These are phyloP conservation scores for Phytophthora pluvialis DNA, from an alignment of 352 stramenopile species.

Conservation along the genomic window DNA sequence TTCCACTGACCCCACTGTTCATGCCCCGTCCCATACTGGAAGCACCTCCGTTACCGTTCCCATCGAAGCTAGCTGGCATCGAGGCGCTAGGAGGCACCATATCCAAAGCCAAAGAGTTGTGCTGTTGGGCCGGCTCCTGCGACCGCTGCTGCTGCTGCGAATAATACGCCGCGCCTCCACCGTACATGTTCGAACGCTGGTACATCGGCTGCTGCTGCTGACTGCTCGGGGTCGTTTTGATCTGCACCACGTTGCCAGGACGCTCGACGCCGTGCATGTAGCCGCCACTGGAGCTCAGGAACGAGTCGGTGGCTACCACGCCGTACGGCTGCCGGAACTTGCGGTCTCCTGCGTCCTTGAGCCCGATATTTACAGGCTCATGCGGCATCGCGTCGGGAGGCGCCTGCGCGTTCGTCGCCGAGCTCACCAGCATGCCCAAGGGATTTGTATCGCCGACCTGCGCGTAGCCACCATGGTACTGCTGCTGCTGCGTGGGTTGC, in stretches of 20 bases:
- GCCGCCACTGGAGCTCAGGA: conserved; percentile 35
- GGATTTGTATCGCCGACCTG: conserved; percentile 42
- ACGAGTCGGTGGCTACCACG: conserved; percentile 41
- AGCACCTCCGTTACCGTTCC: conserved; percentile 24
- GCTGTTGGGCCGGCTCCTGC: conserved; percentile 31
- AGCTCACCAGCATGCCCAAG: conserved; percentile 64
- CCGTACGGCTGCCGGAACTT: conserved; percentile 45
- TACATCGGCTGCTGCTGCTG: conserved; percentile 51
- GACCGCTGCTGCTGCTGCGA: conserved; percentile 41
- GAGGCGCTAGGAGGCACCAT: conserved; percentile 35
- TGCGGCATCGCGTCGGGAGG: conserved; percentile 48
- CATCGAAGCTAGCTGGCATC: conserved; percentile 34
- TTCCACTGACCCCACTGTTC: conserved; percentile 28
- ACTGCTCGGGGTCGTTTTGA: conserved; percentile 41
- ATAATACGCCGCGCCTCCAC: conserved; percentile 31
- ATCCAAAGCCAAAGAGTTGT: conserved; percentile 31
- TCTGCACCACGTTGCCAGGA: conserved; percentile 48
- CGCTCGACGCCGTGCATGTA: conserved; percentile 43
- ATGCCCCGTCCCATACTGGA: conserved; percentile 35
- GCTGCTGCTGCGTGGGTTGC: conserved; percentile 38
- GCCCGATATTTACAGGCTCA: conserved; percentile 44
- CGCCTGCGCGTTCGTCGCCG: conserved; percentile 48
- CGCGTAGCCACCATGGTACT: conserved; percentile 40
- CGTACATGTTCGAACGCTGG: conserved; percentile 40
- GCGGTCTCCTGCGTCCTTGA: conserved; percentile 46